Conservation (phyloP, 1,139 yeast species). For the Arxiozyma slooffiae region DNA sequence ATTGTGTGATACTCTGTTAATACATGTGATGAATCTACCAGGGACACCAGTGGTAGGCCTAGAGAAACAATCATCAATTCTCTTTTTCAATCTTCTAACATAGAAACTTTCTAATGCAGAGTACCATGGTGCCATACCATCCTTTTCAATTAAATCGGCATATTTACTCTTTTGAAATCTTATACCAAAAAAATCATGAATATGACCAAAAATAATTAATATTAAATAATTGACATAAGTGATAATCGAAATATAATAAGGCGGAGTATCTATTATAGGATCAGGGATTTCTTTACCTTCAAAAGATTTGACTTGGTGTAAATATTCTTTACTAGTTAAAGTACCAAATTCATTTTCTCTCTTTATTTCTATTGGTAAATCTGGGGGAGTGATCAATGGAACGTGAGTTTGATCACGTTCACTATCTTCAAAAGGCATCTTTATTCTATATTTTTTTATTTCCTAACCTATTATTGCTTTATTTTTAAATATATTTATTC, state of each 20-base stretch:
- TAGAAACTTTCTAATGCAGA: slow-evolving; percentile 90
- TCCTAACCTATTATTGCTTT: not conserved
- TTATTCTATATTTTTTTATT: not conserved
- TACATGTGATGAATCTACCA: slow-evolving; percentile 77
- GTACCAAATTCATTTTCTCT: slow-evolving; percentile 59
- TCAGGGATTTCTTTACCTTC: slow-evolving; percentile 45
- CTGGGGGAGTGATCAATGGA: slow-evolving; percentile 28
- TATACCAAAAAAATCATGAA: slow-evolving; percentile 80
- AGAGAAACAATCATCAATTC: slow-evolving; percentile 90
- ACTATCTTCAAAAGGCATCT: slow-evolving; percentile 3
- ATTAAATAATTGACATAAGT: slow-evolving; percentile 80
- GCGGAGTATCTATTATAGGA: slow-evolving; percentile 75
- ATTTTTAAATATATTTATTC: not conserved
- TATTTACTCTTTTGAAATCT: slow-evolving; percentile 56
- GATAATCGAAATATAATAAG: slow-evolving; percentile 63
- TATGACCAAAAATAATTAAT: slow-evolving; percentile 78
- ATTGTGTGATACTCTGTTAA: slow-evolving; percentile 61
- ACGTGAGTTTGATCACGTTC: slow-evolving; percentile 18
- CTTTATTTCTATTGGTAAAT: slow-evolving; percentile 39
- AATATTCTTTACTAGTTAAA: slow-evolving; percentile 46
- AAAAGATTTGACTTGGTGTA: slow-evolving; percentile 43
- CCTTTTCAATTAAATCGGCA: slow-evolving; percentile 57
- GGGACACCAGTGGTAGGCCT: slow-evolving; percentile 97
- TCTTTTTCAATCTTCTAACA: slow-evolving; percentile 79
- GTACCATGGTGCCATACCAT: slow-evolving; percentile 95